phyloP scores from a whole-genome alignment of 1,284 basidiomycete genomes.

The Schizophyllum commune region DNA sequence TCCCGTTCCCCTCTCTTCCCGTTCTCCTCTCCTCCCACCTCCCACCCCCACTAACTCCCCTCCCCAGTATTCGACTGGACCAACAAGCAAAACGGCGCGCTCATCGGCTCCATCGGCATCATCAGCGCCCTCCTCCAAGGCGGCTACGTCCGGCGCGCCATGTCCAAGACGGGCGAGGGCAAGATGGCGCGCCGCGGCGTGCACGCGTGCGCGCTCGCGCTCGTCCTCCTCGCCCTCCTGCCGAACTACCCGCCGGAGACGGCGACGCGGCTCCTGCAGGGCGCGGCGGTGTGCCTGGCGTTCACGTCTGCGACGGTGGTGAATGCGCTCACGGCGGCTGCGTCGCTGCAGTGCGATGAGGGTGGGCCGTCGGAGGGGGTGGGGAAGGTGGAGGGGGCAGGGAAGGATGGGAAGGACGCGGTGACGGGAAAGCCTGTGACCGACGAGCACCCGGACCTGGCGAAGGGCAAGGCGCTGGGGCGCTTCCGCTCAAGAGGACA shows the following conservation, averaged over 20 bases:
- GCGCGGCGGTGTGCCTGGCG: conserved; percentile 72
- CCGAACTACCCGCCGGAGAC: conserved; percentile 45
- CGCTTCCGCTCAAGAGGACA: conserved; percentile 83
- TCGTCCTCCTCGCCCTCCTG: conserved; percentile 62
- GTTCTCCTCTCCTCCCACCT: no score
- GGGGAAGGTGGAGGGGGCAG: no score
- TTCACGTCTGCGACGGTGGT: conserved; percentile 92
- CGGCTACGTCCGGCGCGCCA: conserved; percentile 78
- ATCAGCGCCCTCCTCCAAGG: conserved; percentile 84
- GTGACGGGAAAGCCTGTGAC: conserved; percentile 43
- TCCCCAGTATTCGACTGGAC: conserved; percentile 74
- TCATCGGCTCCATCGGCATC: conserved; percentile 85
- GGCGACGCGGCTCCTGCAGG: conserved; percentile 59
- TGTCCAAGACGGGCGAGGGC: conserved; percentile 65
- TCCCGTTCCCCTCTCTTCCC: neutral
- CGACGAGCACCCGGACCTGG: conserved; percentile 54
- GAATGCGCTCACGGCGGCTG: conserved; percentile 79
- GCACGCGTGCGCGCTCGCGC: conserved; percentile 58
- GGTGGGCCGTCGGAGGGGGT: conserved; percentile 21
- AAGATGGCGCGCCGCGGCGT: conserved; percentile 76
- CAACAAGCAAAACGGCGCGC: conserved; percentile 82
- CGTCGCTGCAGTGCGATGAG: conserved; percentile 82
- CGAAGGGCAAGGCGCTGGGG: conserved; percentile 81
- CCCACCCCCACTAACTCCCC: neutral
- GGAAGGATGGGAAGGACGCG: conserved; percentile 24